Conservation (phyloP, 179 eudicot species). For the Beta macrorhiza region DNA sequence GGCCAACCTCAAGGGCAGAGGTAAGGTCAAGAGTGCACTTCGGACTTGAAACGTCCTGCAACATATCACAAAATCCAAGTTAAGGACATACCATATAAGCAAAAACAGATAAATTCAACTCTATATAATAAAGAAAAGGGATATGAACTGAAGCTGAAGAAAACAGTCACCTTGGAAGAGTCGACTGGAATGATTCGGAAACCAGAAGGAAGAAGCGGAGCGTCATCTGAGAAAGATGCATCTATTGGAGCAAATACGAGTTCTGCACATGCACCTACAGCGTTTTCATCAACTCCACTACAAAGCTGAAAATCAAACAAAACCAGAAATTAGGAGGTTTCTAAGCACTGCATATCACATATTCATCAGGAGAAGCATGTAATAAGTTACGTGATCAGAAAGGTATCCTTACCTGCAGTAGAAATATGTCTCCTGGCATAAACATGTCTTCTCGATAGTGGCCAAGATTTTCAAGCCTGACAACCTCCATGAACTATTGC, state of each 20-base stretch:
- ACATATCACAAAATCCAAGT: not conserved
- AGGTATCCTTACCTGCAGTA: slow-evolving; percentile 36
- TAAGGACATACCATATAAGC: not conserved
- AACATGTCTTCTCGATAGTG: slow-evolving; percentile 50
- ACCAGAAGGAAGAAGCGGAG: slow-evolving; percentile 89
- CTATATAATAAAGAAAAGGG: not conserved
- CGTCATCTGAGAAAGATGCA: slow-evolving; percentile 92
- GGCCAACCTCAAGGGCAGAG: slow-evolving; percentile 87
- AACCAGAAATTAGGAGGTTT: not conserved
- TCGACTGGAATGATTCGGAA: slow-evolving; percentile 88
- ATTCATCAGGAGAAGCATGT: not conserved
- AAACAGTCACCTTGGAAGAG: slow-evolving; percentile 41
- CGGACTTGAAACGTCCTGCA: slow-evolving; percentile 58
- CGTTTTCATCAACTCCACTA: slow-evolving; percentile 84
- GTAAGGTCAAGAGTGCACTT: slow-evolving; percentile 86
- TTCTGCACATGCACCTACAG: slow-evolving; percentile 91
- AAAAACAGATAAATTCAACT: not conserved
- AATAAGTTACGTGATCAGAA: not conserved
- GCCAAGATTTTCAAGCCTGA: slow-evolving; percentile 49
- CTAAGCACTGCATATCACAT: not conserved
- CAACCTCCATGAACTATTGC: slow-evolving; percentile 55
- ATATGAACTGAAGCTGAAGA: not conserved
- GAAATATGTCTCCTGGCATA: slow-evolving; percentile 51
- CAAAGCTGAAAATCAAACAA: slow-evolving; percentile 52
- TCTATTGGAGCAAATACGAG: slow-evolving; percentile 95